Evolutionary conservation across 1,284 basidiomycete species (phyloP), one percentile per base, ranked within the genome.

Genomic region (Hemileia vastatrix): DNA sequence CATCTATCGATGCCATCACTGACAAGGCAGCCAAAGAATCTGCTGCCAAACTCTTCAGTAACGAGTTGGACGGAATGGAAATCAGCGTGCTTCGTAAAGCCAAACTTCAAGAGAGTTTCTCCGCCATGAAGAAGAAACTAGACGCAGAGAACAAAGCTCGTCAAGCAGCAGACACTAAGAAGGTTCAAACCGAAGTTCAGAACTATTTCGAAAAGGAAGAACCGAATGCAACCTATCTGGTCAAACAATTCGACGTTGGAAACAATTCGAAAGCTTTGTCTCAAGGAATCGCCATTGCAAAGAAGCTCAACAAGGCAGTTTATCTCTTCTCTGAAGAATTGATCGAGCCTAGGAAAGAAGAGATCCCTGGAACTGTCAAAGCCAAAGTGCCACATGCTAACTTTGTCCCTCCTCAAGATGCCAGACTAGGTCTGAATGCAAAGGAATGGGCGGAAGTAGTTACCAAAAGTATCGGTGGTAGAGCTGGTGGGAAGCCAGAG

Each of bases 251-350:
- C 31, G 82, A 88, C 56, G 66, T 74, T 5, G 85, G 84, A 9
- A 82, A 84, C 53, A 89, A 87, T 47, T 36, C 43, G 8, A 54
- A 87, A 86, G 83, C 86, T 52, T 79, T 93, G 31, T 86, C 89
- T 77, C 82, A 82, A 48, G 82, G 90, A 21, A 82, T 87, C 19
- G 77, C 82, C 11, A 83, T 88, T 67, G 86, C 84, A 32, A 90
- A 86, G 78, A 86, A 88, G 72, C 80, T 90, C 11, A 80, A 80
- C 61, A 96, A 92, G 77, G 83, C 88, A 2, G 81, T 88, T 24
- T 98, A 95, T 77, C 83, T 95, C 23, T 88, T 98, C 80, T 88
- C 86, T 71, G 79, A 83, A 21, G 88, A 94, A 70, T n/a, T n/a
- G n/a, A n/a, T n/a, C n/a, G n/a, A n/a, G n/a, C n/a, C n/a, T n/a